Evolutionary conservation across 345 rosid species (phyloP).

Genomic region (Viola odorata): DNA sequence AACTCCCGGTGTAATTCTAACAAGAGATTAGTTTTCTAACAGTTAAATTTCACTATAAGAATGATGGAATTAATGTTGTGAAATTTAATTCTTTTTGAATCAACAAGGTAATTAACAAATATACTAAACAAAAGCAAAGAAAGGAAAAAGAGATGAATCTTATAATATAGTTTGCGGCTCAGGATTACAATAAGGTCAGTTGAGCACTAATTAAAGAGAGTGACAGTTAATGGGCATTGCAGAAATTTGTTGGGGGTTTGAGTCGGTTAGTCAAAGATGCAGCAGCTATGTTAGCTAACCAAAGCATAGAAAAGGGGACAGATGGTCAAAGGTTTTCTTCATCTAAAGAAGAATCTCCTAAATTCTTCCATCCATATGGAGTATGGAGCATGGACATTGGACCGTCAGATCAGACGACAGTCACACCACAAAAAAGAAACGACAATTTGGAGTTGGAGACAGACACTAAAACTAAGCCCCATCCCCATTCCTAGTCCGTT

Average conservation of each 20-base stretch:
- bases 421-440: conserved; percentile 6
- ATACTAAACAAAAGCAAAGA: no score
- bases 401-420: neutral
- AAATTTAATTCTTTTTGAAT: no score
- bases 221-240: neutral
- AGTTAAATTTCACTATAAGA: no score
- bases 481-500: conserved; percentile 18
- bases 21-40: no score
- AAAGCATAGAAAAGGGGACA: conserved; percentile 9
- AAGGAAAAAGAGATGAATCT: no score
- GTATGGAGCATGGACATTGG: neutral
- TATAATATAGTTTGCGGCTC: no score
- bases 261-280: conserved; percentile 17
- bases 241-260: neutral
- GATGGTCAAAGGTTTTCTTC: conserved; percentile 27
- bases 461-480: conserved; percentile 19
- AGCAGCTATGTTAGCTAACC: neutral
- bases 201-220: neutral
- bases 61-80: no score
- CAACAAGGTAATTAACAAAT: no score
- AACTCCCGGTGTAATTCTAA: no score
- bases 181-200: neutral
- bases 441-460: conserved; percentile 9
- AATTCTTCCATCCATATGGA: conserved; percentile 5
- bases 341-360: conserved; percentile 9